Evolutionary conservation across 148 eudicot species (phyloP), one percentile per base, ranked within the genome.

Genomic region (Vaccinium macrocarpon): DNA sequence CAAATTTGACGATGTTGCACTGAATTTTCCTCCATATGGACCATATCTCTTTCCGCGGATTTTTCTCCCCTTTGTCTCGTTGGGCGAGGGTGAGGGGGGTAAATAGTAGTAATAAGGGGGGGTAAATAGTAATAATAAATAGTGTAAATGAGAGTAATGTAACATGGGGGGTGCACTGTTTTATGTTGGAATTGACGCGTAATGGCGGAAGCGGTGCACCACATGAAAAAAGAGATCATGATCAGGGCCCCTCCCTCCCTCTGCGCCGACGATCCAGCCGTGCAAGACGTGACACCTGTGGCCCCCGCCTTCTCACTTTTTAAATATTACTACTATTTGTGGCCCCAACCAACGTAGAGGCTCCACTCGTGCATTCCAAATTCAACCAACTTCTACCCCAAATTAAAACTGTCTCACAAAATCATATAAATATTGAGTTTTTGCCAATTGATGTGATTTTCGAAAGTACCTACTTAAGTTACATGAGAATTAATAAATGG

Each of bases 181-280:
- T 32, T 32, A 19, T 7, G 25, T 29, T 38, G 55, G 9, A 53
- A 13, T 6, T 2, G 62, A 51, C 80, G 57, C 38, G 81, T 29
- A 78, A 27, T 19, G 46, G 81, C 46, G 62, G 32, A 29, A n/a
- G 64, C 83, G 78, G 52, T 72, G 84, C 86, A 52, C 76, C 79
- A 66, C 82, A 87, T 15, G 57, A 29, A 23, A 15, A 29, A 51
- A 15, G 15, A 27, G 4, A 14, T 13, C 6, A 10, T 51, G 4
- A 14, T 13, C 6, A 10, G 77, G 42, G 6, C 84, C 42, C 46
- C 46, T 42, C 46, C 46, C 5, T 52, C 21, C 57, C 42, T 66
- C 27, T 9, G 49, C 83, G 87, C 86, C 89, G 84, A 88, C 79
- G 86, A 88, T 88, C 88, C 84, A 88, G 90, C 90, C 90, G 84